Evolutionary conservation across 352 stramenopile species (phyloP), one percentile per base, ranked within the genome.

Genomic region (Phytophthora hybrid): DNA sequence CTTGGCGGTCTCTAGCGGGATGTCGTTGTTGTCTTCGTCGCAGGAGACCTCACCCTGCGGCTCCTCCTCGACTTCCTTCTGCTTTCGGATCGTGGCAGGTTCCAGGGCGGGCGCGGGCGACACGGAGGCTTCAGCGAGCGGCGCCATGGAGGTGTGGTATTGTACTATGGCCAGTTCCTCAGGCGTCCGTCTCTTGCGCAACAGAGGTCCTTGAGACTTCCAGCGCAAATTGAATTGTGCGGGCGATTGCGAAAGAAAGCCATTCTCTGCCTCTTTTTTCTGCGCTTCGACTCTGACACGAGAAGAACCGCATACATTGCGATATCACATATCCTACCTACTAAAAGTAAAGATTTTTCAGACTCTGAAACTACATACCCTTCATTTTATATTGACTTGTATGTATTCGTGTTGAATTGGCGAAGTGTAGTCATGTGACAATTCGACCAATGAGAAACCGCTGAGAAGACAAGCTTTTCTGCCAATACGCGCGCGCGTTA

Each of bases 141-240:
- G 78, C 37, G 71, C 74, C 74, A 84, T 84, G 32, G 21, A 49
- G 39, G 14, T 5, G 52, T 72, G 14, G 62, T 79, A 31, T 52
- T 52, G 44, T 68, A 67, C 63, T 77, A 69, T 69, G 66, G 60
- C 60, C 71, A 72, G 66, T 78, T 74, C 66, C 23, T 59, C 39
- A 31, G 51, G 41, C 39, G 66, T 66, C 60, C 39, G 37, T 81
- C 62, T 81, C 60, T 81, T 31, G 29, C 63, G 26, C 69, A 44
- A 26, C 11, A 58, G 44, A 64, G 5, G 54, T 57, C 59, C 59
- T 73, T 73, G 61, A 23, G 62, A 32, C 16, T 63, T 73, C 23
- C 13, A 54, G 44, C 62, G 66, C 74, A 76, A 81, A 81, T 63
- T 34, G 71, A 68, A 69, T 73, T 71, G 58, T 80, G 73, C 51